phyloP scores from a whole-genome alignment of 202 grass and related monocot species.

The Panicum hallii region DNA sequence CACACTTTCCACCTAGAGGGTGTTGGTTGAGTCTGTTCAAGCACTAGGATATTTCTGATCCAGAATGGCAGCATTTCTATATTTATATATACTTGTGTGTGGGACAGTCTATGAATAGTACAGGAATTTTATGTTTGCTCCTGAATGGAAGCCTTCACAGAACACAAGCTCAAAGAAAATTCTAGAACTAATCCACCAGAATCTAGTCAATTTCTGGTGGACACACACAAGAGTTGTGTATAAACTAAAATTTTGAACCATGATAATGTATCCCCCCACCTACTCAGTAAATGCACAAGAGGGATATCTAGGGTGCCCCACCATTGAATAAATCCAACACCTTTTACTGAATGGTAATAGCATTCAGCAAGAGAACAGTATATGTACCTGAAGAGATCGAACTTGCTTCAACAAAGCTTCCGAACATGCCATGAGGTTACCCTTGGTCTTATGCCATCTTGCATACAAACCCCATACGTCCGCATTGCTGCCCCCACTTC shows the following conservation, averaged over 20 bases:
- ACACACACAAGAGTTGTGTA: too few relatives aligned
- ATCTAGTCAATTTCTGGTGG: too few relatives aligned
- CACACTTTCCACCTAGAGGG: not conserved
- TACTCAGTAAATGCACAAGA: not conserved
- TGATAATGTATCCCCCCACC: not conserved
- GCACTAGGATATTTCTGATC: not conserved
- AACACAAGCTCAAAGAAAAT: too few relatives aligned
- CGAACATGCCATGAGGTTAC: slow-evolving; percentile 74
- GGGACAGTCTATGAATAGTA: too few relatives aligned
- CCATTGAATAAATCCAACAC: not conserved
- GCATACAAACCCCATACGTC: slow-evolving; percentile 89
- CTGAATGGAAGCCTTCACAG: too few relatives aligned
- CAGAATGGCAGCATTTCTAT: not conserved
- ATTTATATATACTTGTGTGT: not conserved
- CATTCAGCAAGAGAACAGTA: slow-evolving; percentile 23
- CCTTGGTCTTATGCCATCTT: slow-evolving; percentile 82
- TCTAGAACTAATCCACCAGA: too few relatives aligned
- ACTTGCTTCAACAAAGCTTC: slow-evolving; percentile 90
- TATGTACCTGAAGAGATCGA: slow-evolving; percentile 86
- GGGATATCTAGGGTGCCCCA: not conserved
- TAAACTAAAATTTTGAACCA: not conserved
- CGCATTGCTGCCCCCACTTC: slow-evolving; percentile 65
- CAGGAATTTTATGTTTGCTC: too few relatives aligned
- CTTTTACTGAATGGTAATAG: not conserved
- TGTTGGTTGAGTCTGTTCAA: not conserved